phyloP scores from a whole-genome alignment of 2,329 filamentous ascomycete genomes.

The Rhexocercosporidium sp. region DNA sequence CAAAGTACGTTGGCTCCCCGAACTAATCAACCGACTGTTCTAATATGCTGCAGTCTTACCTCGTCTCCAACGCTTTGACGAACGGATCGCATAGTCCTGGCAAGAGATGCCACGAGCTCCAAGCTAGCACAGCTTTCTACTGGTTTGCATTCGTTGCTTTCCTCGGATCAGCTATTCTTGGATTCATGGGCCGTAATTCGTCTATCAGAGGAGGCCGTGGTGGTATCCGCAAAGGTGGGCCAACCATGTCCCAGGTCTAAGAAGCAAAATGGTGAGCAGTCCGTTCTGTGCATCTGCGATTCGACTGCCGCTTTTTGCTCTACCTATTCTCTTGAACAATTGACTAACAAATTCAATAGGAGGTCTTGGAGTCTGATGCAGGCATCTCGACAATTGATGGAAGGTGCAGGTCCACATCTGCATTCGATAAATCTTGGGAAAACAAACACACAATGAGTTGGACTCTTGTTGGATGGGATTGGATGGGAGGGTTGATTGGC shows the following conservation, averaged over 20 bases:
- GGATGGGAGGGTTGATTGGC: not conserved
- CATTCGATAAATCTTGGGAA: constrained; percentile 16
- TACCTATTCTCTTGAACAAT: not conserved
- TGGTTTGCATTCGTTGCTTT: constrained; percentile 78
- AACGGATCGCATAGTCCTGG: constrained; percentile 59
- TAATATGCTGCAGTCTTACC: constrained; percentile 44
- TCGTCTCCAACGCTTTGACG: constrained; percentile 60
- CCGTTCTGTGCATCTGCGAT: constrained; percentile 16
- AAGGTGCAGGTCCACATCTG: constrained; percentile 28
- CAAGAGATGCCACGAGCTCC: constrained; percentile 75
- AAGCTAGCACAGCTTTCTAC: constrained; percentile 76
- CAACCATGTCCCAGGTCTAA: constrained; percentile 62
- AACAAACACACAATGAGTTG: constrained; percentile 20
- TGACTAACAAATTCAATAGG: not conserved
- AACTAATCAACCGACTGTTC: not conserved
- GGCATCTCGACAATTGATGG: constrained; percentile 27
- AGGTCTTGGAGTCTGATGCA: constrained; percentile 32
- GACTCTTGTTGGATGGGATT: not conserved
- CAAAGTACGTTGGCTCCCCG: constrained; percentile 47
- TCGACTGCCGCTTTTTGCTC: constrained; percentile 26
- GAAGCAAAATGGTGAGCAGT: constrained; percentile 31
- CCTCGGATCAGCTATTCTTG: constrained; percentile 59
- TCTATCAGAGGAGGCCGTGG: constrained; percentile 22
- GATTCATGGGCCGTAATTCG: constrained; percentile 20
- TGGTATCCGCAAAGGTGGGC: constrained; percentile 51